Evolutionary conservation across 768 basidiomycete species (phyloP).

Genomic region (Gyrodon lividus): DNA sequence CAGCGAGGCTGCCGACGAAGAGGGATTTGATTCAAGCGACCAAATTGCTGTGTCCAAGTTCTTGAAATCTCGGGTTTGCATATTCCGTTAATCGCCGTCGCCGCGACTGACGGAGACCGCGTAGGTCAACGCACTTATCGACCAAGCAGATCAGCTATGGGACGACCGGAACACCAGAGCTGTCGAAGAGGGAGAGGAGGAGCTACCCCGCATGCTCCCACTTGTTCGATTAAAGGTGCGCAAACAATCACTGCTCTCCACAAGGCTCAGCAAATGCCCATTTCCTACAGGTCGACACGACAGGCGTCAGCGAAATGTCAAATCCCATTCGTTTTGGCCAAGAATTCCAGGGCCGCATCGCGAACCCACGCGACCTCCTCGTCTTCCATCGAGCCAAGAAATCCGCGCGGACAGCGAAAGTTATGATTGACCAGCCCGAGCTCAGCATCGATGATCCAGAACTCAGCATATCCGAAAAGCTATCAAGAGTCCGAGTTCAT

Average conservation of each 20-base stretch:
- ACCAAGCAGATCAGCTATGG: constrained; percentile 75
- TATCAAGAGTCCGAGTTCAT: constrained; percentile 80
- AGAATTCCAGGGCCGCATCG: constrained; percentile 86
- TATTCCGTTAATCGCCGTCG: background rate
- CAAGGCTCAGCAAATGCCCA: background rate
- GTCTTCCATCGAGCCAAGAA: constrained; percentile 87
- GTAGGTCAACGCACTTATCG: constrained; percentile 41
- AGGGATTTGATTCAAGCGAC: constrained; percentile 73
- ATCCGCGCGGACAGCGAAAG: constrained; percentile 43
- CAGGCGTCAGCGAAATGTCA: constrained; percentile 85
- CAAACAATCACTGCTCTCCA: background rate
- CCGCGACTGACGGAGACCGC: background rate
- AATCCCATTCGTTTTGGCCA: constrained; percentile 98
- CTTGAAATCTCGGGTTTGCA: constrained; percentile 64
- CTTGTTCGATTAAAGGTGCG: constrained; percentile 79
- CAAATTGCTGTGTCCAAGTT: constrained; percentile 82
- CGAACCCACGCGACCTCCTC: constrained; percentile 92
- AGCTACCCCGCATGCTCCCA: constrained; percentile 73
- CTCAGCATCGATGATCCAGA: constrained; percentile 78
- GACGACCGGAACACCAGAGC: constrained; percentile 70
- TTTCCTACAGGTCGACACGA: constrained; percentile 75
- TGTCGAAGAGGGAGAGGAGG: constrained; percentile 58
- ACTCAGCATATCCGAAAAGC: constrained; percentile 64
- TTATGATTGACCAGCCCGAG: constrained; percentile 74
- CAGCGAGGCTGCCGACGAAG: constrained; percentile 74